Evolutionary conservation across 345 rosid species (phyloP).

Genomic region (Trapa bicornis): DNA sequence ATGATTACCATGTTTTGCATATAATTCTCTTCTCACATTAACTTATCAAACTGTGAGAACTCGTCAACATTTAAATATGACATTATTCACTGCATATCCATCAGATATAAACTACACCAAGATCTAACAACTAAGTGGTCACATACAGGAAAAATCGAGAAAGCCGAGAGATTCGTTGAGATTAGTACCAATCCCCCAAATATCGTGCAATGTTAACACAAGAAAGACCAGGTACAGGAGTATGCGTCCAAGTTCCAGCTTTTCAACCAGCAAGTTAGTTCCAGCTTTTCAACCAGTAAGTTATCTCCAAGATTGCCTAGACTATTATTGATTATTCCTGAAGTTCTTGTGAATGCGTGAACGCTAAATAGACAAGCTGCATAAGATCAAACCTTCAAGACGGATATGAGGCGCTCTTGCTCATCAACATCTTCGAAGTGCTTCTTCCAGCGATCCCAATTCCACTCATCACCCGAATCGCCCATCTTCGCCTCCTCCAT

Average conservation of each 20-base stretch:
- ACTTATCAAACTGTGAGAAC: neutral
- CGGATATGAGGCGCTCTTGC: constrained; percentile 61
- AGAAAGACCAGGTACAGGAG: neutral
- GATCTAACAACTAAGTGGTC: neutral
- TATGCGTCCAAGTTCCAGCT: neutral
- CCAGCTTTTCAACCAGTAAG: neutral
- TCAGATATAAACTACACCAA: neutral
- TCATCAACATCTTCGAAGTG: constrained; percentile 72
- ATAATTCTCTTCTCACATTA: neutral
- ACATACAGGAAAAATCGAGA: neutral
- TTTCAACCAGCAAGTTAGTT: neutral
- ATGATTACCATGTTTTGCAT: neutral
- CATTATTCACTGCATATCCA: neutral
- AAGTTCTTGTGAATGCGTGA: neutral
- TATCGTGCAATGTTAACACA: neutral
- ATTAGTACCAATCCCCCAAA: neutral
- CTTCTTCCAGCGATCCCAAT: constrained; percentile 82
- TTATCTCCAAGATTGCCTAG: neutral
- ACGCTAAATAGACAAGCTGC: neutral
- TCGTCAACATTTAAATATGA: neutral
- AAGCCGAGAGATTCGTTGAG: neutral
- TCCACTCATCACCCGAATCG: constrained; percentile 41
- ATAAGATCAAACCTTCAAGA: constrained; percentile 45
- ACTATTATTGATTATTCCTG: neutral
- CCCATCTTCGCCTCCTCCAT: constrained; percentile 5